A percentile compares a stretch with the other conserved stretches of the same genome.
Conservation (phyloP, 2,329 filamentous ascomycete genomes). For the Ilyonectria sp. region DNA sequence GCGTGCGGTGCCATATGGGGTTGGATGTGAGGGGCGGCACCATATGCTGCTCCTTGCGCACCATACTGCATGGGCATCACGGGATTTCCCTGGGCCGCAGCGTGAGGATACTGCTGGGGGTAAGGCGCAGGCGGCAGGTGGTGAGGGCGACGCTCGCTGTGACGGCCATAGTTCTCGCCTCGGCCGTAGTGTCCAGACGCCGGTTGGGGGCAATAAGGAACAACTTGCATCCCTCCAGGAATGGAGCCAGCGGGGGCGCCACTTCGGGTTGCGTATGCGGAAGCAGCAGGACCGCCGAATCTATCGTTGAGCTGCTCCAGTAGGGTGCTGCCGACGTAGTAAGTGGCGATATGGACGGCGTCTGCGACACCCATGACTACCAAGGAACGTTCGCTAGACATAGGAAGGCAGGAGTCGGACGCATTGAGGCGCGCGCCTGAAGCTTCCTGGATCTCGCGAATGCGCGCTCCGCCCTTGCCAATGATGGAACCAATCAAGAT, state of each 20-base stretch:
- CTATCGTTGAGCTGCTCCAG: conserved; percentile 97
- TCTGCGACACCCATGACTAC: conserved; percentile 98
- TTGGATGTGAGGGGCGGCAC: conserved; percentile 82
- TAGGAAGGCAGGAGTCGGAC: conserved; percentile 92
- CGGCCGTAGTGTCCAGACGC: conserved; percentile 94
- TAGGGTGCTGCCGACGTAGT: conserved; percentile 98
- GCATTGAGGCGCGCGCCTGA: conserved; percentile 97
- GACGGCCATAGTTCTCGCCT: conserved; percentile 84
- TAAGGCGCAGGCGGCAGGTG: conserved; percentile 84
- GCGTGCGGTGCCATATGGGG: conserved; percentile 77
- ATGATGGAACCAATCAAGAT: conserved; percentile 99
- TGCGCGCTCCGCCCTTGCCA: conserved; percentile 94
- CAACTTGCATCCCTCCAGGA: conserved; percentile 97
- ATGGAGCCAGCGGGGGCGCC: conserved; percentile 94
- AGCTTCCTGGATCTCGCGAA: conserved; percentile 98
- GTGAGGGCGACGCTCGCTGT: conserved; percentile 80
- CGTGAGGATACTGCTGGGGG: conserved; percentile 78
- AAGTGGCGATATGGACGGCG: conserved; percentile 98
- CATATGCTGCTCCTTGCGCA: conserved; percentile 81
- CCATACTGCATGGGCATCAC: conserved; percentile 86
- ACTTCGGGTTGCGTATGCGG: conserved; percentile 96
- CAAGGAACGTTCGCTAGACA: conserved; percentile 97
- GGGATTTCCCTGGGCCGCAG: conserved; percentile 71
- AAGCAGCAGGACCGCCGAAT: conserved; percentile 95
- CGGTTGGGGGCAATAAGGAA: conserved; percentile 96